Evolutionary conservation across 2,329 filamentous ascomycete genomes (phyloP), one percentile per base, ranked within the genome.

Genomic region (Fusarium gaditjirri): DNA sequence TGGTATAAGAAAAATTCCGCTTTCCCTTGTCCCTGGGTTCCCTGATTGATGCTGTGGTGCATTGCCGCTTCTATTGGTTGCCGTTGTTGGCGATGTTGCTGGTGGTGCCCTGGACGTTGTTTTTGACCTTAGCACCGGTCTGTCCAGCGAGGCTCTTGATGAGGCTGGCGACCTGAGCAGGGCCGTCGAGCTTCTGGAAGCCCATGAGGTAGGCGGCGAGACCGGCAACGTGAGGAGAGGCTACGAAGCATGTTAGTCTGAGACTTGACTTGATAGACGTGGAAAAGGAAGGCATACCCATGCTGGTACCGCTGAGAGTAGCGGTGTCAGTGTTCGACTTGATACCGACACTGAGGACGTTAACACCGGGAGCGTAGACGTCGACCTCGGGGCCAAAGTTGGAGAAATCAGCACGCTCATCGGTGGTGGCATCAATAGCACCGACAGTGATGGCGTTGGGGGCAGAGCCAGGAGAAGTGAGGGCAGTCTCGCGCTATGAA

Each of bases 201-300:
- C 82, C 76, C 83, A 93, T 90, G 36, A 93, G 82, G 80, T 93
- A 93, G 33, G 90, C 90, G 19, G 89, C 90, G 7, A 93, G 83
- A 52, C 92, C 92, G 52, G 89, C 87, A 59, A 93, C 86, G 78
- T 93, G 91, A 3, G 91, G 91, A 17, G 87, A 86, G 31, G 91
- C 90, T 82, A 43, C 31, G 19, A 47, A 19, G 21, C 35, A 10
- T 19, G 53, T 76, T 56, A 78, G 76, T 47, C 58, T 69, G 14
- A 27, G 52, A 39, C 39, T 27, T 31, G 25, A 25, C 35, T 38
- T 36, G 46, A 27, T 38, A 27, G 23, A 16, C 14, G 10, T n/a
- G n/a, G n/a, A 21, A 25, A 8, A 44, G 25, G 35, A 36, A 54
- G 46, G 65, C 79, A 67, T 79, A 83, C 81, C 80, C 90, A 92